Conservation (phyloP, 2,329 filamentous ascomycete species). For the Helicocarpus griseus region DNA sequence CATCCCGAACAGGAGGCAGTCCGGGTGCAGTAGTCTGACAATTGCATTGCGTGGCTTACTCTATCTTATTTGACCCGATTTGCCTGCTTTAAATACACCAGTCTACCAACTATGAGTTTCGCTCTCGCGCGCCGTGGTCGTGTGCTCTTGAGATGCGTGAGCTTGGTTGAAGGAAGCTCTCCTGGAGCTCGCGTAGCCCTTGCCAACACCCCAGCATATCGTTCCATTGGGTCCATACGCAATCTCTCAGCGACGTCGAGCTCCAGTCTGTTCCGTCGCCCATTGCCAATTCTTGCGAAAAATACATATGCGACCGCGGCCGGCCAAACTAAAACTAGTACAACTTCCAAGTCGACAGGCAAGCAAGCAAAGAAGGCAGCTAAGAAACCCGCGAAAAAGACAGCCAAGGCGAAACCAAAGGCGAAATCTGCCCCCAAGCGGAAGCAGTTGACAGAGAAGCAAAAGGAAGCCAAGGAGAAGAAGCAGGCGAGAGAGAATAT, state of each 20-base stretch:
- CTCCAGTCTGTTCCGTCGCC: slow-evolving; percentile 8
- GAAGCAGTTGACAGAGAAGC: slow-evolving; percentile 24
- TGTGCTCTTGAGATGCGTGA: slow-evolving; percentile 16
- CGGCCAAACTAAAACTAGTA: slow-evolving; percentile 13
- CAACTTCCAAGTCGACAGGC: slow-evolving; percentile 11
- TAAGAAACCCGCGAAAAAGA: slow-evolving; percentile 19
- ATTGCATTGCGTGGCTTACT: neutral
- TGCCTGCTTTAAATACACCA: neutral
- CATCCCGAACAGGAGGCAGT: neutral
- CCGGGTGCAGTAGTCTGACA: neutral
- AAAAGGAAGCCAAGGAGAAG: slow-evolving; percentile 19
- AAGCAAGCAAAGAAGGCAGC: slow-evolving; percentile 16
- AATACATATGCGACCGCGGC: slow-evolving; percentile 25
- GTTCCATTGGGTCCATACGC: neutral
- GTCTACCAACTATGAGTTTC: slow-evolving; percentile 21
- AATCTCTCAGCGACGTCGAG: neutral
- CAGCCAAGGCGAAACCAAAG: slow-evolving; percentile 10
- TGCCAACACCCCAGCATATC: neutral
- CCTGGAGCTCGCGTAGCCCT: neutral
- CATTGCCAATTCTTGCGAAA: slow-evolving; percentile 16
- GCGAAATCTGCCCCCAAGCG: slow-evolving; percentile 19
- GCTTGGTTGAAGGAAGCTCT: neutral
- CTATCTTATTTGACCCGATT: neutral
- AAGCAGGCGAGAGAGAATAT: slow-evolving; percentile 22
- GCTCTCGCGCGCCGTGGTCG: slow-evolving; percentile 23